These are phyloP conservation scores for Kokia cookei DNA, from an alignment of 441 rosid genomes.

Conservation along the genomic window DNA sequence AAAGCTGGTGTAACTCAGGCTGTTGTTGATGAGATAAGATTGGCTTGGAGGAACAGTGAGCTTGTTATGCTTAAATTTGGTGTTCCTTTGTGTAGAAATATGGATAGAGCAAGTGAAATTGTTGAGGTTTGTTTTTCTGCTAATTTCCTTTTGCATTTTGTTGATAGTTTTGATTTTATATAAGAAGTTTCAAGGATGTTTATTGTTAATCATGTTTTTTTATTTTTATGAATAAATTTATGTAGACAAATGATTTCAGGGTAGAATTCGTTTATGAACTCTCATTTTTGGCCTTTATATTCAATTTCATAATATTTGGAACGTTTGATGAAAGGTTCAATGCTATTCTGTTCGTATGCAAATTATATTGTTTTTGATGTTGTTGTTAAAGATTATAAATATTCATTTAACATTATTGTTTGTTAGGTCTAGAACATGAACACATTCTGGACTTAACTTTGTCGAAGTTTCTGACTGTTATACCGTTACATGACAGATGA, in stretches of 20 bases:
- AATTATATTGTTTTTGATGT: neutral
- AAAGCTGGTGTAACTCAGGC: slow-evolving; percentile 75
- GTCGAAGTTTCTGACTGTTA: neutral
- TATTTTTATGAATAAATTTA: neutral
- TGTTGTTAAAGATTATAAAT: neutral
- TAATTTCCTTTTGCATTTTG: slow-evolving; percentile 1
- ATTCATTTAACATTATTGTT: neutral
- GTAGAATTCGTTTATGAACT: neutral
- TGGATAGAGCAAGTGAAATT: slow-evolving; percentile 86
- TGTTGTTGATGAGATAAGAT: slow-evolving; percentile 53
- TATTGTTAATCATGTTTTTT: neutral
- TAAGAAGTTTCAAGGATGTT: neutral
- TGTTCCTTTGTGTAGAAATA: slow-evolving; percentile 64
- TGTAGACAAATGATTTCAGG: neutral
- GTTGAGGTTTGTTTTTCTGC: slow-evolving; percentile 46
- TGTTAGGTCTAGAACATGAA: neutral
- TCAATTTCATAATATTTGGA: neutral
- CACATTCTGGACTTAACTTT: neutral
- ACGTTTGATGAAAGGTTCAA: neutral
- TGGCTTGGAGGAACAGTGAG: slow-evolving; percentile 50
- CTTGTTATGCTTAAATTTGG: slow-evolving; percentile 73
- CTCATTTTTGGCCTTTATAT: neutral
- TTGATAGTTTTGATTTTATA: neutral
- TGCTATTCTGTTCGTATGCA: neutral
- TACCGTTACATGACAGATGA: slow-evolving; percentile 42